Percentiles rank a stretch among this genome's conserved stretches.
Evolutionary conservation across 495 filamentous ascomycete genomes (phyloP).

Genomic region (Apiosordaria backusii): DNA sequence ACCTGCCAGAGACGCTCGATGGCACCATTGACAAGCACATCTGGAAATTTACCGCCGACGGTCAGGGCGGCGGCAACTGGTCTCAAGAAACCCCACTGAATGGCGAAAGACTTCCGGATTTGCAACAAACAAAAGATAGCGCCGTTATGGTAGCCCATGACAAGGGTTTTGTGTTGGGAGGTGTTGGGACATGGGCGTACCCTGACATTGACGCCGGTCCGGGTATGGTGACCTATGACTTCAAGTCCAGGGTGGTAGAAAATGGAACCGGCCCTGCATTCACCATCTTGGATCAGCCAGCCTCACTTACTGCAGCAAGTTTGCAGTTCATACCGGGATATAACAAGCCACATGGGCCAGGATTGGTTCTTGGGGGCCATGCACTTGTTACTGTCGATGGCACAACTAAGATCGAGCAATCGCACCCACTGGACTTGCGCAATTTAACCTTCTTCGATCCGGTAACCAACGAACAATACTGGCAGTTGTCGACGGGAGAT

Average conservation of each 20-base stretch:
- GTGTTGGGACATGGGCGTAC: not conserved
- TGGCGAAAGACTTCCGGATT: not conserved
- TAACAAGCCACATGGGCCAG: not conserved
- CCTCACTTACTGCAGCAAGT: too few relatives aligned
- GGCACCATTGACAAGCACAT: not conserved
- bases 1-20: not conserved
- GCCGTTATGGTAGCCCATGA: not conserved
- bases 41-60: slow-evolving; percentile 1
- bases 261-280: not conserved
- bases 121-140: not conserved
- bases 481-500: slow-evolving; percentile 6
- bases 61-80: not conserved
- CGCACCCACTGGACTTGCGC: not conserved
- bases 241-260: not conserved
- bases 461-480: slow-evolving; percentile 1
- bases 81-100: not conserved
- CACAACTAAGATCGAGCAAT: not conserved
- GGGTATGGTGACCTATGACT: not conserved
- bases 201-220: not conserved
- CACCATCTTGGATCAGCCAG: too few relatives aligned
- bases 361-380: not conserved
- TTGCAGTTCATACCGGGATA: not conserved
- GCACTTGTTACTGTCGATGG: not conserved
- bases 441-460: slow-evolving; percentile 9
- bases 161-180: not conserved